These are phyloP conservation scores for Mycotypha africana DNA, from an alignment of 371 early-diverging fungal genomes.

Conservation along the genomic window DNA sequence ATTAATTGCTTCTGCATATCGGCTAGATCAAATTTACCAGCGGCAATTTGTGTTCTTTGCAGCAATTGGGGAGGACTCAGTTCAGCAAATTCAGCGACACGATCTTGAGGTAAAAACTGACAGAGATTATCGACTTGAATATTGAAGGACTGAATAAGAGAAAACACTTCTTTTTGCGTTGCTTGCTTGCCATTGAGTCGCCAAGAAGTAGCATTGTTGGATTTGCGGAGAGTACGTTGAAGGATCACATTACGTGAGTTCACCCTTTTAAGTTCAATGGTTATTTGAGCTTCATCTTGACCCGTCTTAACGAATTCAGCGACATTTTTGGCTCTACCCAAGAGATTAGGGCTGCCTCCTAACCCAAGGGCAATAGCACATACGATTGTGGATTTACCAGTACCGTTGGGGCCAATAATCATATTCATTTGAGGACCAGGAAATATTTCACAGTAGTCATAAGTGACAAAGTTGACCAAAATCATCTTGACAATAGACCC, in stretches of 20 bases:
- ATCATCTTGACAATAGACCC: constrained; percentile 79
- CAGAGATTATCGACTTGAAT: constrained; percentile 97
- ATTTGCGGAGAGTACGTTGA: constrained; percentile 62
- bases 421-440: constrained; percentile 96
- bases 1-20: constrained; percentile 66
- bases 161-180: constrained; percentile 60
- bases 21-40: constrained; percentile 65
- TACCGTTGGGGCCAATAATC: constrained; percentile 98
- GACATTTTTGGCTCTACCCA: constrained; percentile 86
- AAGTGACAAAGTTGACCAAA: constrained; percentile 89
- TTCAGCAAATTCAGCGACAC: constrained; percentile 89
- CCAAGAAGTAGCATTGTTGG: constrained; percentile 70
- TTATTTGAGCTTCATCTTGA: constrained; percentile 69
- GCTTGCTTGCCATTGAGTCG: constrained; percentile 67
- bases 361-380: constrained; percentile 97
- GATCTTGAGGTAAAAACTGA: constrained; percentile 96
- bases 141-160: constrained; percentile 52
- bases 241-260: constrained; percentile 52
- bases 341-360: constrained; percentile 78
- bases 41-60: constrained; percentile 80
- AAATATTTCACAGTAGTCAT: constrained; percentile 75
- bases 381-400: constrained; percentile 98
- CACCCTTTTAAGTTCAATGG: constrained; percentile 69
- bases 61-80: constrained; percentile 67
- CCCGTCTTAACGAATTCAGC: constrained; percentile 93